Conservation (phyloP, 2,329 filamentous ascomycete species). For the Chaetomium sp. region DNA sequence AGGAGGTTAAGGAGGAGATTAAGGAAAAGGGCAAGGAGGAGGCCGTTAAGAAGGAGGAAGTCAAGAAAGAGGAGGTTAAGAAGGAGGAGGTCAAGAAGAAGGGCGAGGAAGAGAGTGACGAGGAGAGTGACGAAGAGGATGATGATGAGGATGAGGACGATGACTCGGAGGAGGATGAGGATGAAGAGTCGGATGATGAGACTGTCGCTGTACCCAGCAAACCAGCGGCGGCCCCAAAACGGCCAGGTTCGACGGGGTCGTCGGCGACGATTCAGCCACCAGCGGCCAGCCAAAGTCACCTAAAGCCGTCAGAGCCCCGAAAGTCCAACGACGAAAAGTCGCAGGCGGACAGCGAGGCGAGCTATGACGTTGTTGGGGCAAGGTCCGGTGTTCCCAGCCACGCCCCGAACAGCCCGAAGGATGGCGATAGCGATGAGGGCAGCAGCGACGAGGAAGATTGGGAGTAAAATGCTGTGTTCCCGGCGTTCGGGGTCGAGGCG, state of each 20-base stretch:
- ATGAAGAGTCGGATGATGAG: slow-evolving; percentile 30
- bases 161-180: slow-evolving; percentile 23
- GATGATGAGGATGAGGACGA: neutral
- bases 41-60: neutral
- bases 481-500: slow-evolving; percentile 12
- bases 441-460: slow-evolving; percentile 75
- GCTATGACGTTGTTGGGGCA: slow-evolving; percentile 89
- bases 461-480: slow-evolving; percentile 55
- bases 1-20: neutral
- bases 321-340: slow-evolving; percentile 87
- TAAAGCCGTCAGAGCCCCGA: slow-evolving; percentile 67
- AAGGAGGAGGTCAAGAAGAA: too few species aligned
- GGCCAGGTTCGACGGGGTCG: slow-evolving; percentile 55
- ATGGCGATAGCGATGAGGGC: slow-evolving; percentile 52
- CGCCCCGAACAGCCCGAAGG: slow-evolving; percentile 68
- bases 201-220: slow-evolving; percentile 39
- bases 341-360: slow-evolving; percentile 89
- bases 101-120: neutral
- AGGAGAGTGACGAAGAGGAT: neutral
- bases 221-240: slow-evolving; percentile 38
- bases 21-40: slow-evolving; percentile 34
- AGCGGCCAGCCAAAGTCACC: slow-evolving; percentile 41
- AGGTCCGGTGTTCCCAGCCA: slow-evolving; percentile 76
- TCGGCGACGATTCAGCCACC: slow-evolving; percentile 62
- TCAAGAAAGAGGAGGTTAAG: neutral